Evolutionary conservation across 2,329 filamentous ascomycete species (phyloP), one percentile per base, ranked within the genome.

Genomic region (Cercospora canescens): DNA sequence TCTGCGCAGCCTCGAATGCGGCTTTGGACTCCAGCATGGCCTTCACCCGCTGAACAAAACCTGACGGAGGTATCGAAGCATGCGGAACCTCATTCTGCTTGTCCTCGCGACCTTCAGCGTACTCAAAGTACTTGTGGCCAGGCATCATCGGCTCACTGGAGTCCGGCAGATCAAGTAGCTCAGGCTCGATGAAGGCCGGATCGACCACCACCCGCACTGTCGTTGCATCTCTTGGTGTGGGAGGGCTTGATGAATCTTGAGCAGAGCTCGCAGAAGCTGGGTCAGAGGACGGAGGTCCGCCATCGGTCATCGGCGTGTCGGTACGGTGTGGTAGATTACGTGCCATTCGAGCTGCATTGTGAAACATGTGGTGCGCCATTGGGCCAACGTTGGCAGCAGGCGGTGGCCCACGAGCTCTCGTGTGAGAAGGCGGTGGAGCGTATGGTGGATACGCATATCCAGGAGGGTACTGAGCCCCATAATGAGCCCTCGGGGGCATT

Each of bases 231-330:
- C 76, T 77, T 0, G 82, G 81, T 7, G 81, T 83, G 26, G 79
- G 72, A n/a, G 76, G 77, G 58, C 71, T 76, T 18, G 76, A 76
- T 2, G 76, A 76, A 4, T 72, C 77, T 18, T 81, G 81, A 6
- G 74, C 74, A n/a, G 75, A 76, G 54, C 73, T 72, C n/a, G 78
- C 77, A 1, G 78, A 80, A 37, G 79, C 76, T 50, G 79, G 76
- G 65, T 82, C 81, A 1, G 81, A 83, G 1, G 81, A 82, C 14
- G 79, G 79, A 6, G 76, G 73, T 14, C 80, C 78, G 1, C 76
- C 75, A 50, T 81, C 79, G 5, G 77, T 78, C 62, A 78, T 71
- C 6, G 78, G 77, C 1, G 75, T 78, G 58, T 75, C 75, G 26
- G 72, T 74, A 32, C 76, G 76, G 21, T 72, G 73, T 32, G 75